Conservation (phyloP, 73 alveolate species). For the Paramecium caudatum region DNA sequence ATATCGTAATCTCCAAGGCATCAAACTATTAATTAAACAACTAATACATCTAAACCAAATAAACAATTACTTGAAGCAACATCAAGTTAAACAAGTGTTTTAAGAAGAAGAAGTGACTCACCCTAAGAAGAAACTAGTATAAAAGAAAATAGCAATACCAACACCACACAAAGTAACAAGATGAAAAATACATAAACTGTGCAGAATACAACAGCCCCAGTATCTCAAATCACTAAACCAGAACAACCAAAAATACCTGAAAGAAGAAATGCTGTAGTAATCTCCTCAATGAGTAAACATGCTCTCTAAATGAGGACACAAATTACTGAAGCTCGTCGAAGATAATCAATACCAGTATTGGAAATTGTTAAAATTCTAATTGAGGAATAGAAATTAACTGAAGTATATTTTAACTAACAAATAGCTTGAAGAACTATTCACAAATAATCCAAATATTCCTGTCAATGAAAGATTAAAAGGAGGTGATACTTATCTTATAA, state of each 20-base stretch:
- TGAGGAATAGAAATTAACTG: constrained; percentile 13
- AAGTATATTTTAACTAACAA: neutral
- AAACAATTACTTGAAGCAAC: constrained; percentile 46
- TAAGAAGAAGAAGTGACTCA: constrained; percentile 35
- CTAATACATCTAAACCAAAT: too few relatives aligned
- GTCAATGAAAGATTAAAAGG: constrained; percentile 32
- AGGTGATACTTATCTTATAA: constrained; percentile 49
- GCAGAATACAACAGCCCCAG: neutral
- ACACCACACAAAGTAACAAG: neutral
- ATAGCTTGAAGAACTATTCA: constrained; percentile 3
- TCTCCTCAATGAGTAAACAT: constrained; percentile 59
- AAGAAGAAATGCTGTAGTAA: constrained; percentile 10
- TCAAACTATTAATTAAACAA: neutral
- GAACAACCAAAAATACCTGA: neutral
- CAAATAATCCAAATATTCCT: constrained; percentile 43
- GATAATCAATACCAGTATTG: neutral
- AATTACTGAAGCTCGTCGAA: constrained; percentile 31
- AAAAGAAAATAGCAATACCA: constrained; percentile 23
- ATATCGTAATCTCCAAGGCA: constrained; percentile 35
- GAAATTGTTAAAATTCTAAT: constrained; percentile 9
- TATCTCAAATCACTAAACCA: neutral
- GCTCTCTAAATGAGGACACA: constrained; percentile 41
- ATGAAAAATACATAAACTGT: constrained; percentile 34
- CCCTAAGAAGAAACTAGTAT: constrained; percentile 29
- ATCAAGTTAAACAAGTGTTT: constrained; percentile 2